Conservation (phyloP, 78 protist species). For the Dictyostelium brefeldianum region DNA sequence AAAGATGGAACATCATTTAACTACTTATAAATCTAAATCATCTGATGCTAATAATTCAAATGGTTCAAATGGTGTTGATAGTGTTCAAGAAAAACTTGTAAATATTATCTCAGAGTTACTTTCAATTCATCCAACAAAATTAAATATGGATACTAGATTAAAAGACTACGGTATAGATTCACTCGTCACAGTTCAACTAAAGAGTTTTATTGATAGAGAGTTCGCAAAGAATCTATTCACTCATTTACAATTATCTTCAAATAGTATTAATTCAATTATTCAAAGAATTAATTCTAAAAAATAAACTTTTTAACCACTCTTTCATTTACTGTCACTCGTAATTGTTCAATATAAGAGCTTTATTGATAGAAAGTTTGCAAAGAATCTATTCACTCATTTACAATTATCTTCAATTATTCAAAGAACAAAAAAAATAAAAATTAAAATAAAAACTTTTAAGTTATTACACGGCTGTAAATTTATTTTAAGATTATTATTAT, state of each 20-base stretch:
- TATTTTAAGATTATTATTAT: no score
- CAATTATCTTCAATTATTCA: constrained; percentile 72
- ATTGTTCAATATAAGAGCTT: constrained; percentile 58
- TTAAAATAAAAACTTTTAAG: no score
- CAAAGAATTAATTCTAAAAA: constrained; percentile 38
- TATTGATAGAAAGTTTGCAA: constrained; percentile 48
- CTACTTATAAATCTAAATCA: neutral
- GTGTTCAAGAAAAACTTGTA: constrained; percentile 9
- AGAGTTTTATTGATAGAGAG: constrained; percentile 57
- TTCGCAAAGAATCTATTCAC: constrained; percentile 59
- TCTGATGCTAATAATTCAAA: neutral
- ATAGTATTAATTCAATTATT: constrained; percentile 45
- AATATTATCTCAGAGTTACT: constrained; percentile 28
- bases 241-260: constrained; percentile 66
- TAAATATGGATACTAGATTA: constrained; percentile 43
- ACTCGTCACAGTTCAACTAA: constrained; percentile 40
- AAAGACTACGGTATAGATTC: constrained; percentile 75
- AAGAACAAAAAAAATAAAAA: no score
- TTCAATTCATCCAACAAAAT: constrained; percentile 59
- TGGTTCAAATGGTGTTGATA: neutral
- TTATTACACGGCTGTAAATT: no score
- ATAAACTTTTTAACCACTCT: no score
- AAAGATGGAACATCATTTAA: constrained; percentile 52
- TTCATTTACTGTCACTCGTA: no score
- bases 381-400: constrained; percentile 60